These are phyloP conservation scores for Penicillium mononematosum DNA, from an alignment of 495 filamentous ascomycete species.

Conservation along the genomic window DNA sequence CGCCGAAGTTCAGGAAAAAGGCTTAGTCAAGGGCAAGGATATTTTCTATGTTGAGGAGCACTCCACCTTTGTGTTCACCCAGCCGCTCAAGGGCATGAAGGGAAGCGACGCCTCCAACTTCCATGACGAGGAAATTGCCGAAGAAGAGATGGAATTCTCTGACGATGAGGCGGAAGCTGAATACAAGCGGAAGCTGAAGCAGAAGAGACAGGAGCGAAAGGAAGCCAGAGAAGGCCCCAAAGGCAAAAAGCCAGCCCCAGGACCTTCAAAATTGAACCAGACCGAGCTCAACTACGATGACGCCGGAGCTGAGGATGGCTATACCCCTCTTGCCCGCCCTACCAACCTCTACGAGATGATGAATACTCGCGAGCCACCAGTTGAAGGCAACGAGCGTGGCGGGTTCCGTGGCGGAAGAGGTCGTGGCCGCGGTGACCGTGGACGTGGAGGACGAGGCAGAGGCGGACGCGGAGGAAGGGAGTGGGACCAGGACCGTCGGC, in stretches of 20 bases:
- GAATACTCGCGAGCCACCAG: constrained; percentile 44
- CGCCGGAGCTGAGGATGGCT: constrained; percentile 53
- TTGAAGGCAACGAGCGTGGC: constrained; percentile 42
- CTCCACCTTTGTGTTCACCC: constrained; percentile 79
- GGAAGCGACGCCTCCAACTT: constrained; percentile 91
- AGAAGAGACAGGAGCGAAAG: constrained; percentile 53
- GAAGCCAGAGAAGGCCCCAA: constrained; percentile 40
- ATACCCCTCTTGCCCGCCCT: constrained; percentile 67
- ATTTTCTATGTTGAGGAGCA: constrained; percentile 76
- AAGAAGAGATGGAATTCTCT: constrained; percentile 88
- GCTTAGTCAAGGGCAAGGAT: constrained; percentile 59
- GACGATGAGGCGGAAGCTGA: constrained; percentile 93
- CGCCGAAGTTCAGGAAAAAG: constrained; percentile 63
- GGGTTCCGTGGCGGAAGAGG: constrained; percentile 42
- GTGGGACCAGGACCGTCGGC: constrained; percentile 40
- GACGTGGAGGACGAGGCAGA: constrained; percentile 47
- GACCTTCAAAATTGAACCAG: constrained; percentile 42
- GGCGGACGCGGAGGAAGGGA: constrained; percentile 52
- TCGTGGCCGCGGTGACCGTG: constrained; percentile 46
- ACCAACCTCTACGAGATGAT: constrained; percentile 57
- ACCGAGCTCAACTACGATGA: constrained; percentile 56
- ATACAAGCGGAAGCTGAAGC: constrained; percentile 68
- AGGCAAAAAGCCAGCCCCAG: constrained; percentile 32
- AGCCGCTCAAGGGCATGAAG: constrained; percentile 71
- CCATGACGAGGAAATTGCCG: constrained; percentile 86